Conservation (phyloP, 202 grass and related monocot genomes). For the Setaria italica region DNA sequence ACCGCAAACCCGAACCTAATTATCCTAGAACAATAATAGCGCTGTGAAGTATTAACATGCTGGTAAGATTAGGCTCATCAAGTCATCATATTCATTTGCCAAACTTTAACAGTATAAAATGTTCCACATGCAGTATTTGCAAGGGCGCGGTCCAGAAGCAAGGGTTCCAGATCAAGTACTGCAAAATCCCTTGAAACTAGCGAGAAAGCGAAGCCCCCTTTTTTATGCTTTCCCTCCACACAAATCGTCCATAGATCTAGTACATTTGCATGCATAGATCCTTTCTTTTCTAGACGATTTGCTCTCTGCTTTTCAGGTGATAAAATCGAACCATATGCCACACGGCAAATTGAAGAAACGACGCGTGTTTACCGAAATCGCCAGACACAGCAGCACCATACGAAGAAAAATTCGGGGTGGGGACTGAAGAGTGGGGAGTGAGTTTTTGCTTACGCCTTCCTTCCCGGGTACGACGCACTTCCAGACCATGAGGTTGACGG, state of each 20-base stretch:
- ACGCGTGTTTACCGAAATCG: not conserved
- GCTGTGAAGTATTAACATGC: not conserved
- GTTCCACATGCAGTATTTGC: not conserved
- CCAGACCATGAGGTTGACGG: constrained; percentile 85
- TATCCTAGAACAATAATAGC: not conserved
- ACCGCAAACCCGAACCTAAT: not conserved
- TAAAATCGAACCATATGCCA: not conserved
- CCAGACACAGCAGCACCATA: not conserved
- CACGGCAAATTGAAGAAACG: not conserved
- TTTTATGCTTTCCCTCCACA: not conserved
- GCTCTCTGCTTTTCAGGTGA: not conserved
- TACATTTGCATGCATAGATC: not conserved
- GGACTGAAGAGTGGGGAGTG: not conserved
- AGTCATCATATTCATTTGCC: not conserved
- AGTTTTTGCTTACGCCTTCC: constrained; percentile 60
- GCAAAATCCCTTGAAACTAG: constrained; percentile 15
- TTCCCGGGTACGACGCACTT: constrained; percentile 77
- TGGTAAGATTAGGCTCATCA: not conserved
- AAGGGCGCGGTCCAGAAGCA: not conserved
- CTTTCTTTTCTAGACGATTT: not conserved
- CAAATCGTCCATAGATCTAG: not conserved
- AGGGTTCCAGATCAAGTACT: not conserved
- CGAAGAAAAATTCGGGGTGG: not conserved
- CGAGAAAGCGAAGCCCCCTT: not conserved
- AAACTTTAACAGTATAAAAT: constrained; percentile 1